Base-by-base conservation (phyloP, 805 yeast species). In the Saccharomycopsis sp. region DNA sequence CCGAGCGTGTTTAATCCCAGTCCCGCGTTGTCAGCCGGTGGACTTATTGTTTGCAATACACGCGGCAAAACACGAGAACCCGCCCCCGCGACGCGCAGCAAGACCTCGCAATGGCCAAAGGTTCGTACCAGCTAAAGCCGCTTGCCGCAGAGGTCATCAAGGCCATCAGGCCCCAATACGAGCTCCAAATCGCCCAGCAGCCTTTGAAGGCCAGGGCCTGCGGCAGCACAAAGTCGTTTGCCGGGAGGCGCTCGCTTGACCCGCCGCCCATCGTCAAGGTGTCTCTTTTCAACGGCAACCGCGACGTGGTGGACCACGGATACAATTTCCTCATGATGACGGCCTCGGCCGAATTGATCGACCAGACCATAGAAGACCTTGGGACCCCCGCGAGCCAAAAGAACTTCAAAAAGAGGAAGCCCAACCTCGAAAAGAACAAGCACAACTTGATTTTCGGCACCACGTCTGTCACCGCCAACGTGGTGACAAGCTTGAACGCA, bases 201-300 rank as follows among this genome's bases (percentile, higher is more conserved):
- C 73, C 73, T 2, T 54, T 64, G 24, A 70, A 67, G 50, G 73
- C 73, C 12, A 61, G 73, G 16, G 72, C 73, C 9, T 69, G 69
- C 59, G 73, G 73, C 24, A 67, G 70, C 66, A 68, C 71, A 9
- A 57, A 68, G 21, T 63, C 67, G 34, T 60, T 57, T 44, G 50
- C 60, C 34, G 60, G 60, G 15, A 20, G 60, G 23, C 40, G 62
- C 24, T 56, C 59, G 16, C 47, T 59, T 16, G 62, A 59, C 34
- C 62, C 62, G 12, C 59, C 60, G 8, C 62, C 60, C 12, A 57
- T 59, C 23, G 24, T 59, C 7, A 52, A 54, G 41, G 59, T 59
- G 18, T 41, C 54, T 9, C 37, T 59, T 3, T 2, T 21, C 20
- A 48, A 50, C 15, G 41, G 23, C 2, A 34, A 46, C 41, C 24